Evolutionary conservation across 805 yeast species (phyloP), one percentile per base, ranked within the genome.

Genomic region (Debaryomyces tyrocola): DNA sequence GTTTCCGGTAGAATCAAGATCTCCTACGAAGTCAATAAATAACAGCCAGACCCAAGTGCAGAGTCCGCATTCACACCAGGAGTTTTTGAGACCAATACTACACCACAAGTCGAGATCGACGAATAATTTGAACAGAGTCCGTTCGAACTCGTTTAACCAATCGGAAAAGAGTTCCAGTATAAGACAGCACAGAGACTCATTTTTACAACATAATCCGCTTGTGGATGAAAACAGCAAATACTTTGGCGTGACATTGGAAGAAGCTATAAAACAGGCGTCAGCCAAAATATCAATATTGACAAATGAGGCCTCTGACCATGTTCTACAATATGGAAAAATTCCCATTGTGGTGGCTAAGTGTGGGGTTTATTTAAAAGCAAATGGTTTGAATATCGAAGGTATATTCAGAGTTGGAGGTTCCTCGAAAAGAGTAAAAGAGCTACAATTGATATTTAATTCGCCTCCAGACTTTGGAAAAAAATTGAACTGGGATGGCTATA

Each of bases 271-370:
- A 29, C 78, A 84, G 49, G 96, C 98, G 0, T 83, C 84, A 47
- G 96, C 91, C 14, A 77, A 81, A 41, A 87, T 90, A 44, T 79
- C 84, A 33, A 80, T 87, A 6, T 73, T 85, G 37, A 78, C 80
- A 51, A 75, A 77, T 57, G 69, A 66, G 20, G 61, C 75, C 56
- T 64, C 79, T 38, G 81, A 82, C 51, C 84, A 83, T 21, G 79
- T 83, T 47, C 79, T 87, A 28, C 82, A 84, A 41, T 94, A 89
- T 62, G 99, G 98, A 18, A 75, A 83, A 44, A 88, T 94, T 15
- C 99, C 99, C 0, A 79, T 90, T 14, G 86, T 94, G 11, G 95
- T 94, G n/a, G 98, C 97, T 12, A 87, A 90, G 55, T 92, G 99
- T 69, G 97, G 98, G 0, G 84, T 87, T 0, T 91, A 69, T 59